Percentiles rank a stretch among this genome's conserved stretches.
phyloP scores from a whole-genome alignment of 768 basidiomycete species.

The Boletellus ananiceps region DNA sequence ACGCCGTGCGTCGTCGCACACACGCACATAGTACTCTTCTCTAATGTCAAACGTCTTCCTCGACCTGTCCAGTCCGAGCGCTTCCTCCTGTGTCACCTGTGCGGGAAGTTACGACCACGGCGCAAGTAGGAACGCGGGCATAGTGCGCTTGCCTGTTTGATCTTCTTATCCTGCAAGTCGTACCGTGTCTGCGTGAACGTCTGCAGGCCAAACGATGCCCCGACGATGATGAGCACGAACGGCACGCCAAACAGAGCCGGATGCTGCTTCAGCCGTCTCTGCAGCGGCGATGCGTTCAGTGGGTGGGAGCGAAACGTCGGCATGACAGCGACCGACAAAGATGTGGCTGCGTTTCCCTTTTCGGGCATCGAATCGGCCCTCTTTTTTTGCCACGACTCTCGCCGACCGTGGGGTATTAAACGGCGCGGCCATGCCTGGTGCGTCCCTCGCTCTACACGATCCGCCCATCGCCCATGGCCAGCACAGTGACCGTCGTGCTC shows the following conservation, averaged over 20 bases:
- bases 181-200: slow-evolving; percentile 87
- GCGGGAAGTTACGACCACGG: neutral
- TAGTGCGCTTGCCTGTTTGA: slow-evolving; percentile 50
- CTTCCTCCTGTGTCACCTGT: slow-evolving; percentile 73
- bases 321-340: slow-evolving; percentile 25
- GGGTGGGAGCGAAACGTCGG: slow-evolving; percentile 49
- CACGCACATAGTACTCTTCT: slow-evolving; percentile 93
- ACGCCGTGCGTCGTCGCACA: neutral
- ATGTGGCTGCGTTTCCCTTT: slow-evolving; percentile 12
- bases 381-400: slow-evolving; percentile 11
- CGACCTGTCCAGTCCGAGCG: slow-evolving; percentile 62
- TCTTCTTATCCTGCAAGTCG: slow-evolving; percentile 79
- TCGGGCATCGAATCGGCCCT: slow-evolving; percentile 3
- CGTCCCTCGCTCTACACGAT: neutral
- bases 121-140: neutral
- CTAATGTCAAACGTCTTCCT: slow-evolving; percentile 86
- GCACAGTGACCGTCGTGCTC: slow-evolving; percentile 65
- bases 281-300: slow-evolving; percentile 5
- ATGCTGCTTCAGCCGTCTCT: slow-evolving; percentile 49
- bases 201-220: slow-evolving; percentile 78
- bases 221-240: slow-evolving; percentile 81
- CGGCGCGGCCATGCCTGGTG: slow-evolving; percentile 22
- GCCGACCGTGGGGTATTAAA: slow-evolving; percentile 5
- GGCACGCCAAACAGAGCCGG: slow-evolving; percentile 82
- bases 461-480: slow-evolving; percentile 8